Base-by-base conservation (phyloP, 2,329 filamentous ascomycete species). In the Amylocarpus encephaloides region DNA sequence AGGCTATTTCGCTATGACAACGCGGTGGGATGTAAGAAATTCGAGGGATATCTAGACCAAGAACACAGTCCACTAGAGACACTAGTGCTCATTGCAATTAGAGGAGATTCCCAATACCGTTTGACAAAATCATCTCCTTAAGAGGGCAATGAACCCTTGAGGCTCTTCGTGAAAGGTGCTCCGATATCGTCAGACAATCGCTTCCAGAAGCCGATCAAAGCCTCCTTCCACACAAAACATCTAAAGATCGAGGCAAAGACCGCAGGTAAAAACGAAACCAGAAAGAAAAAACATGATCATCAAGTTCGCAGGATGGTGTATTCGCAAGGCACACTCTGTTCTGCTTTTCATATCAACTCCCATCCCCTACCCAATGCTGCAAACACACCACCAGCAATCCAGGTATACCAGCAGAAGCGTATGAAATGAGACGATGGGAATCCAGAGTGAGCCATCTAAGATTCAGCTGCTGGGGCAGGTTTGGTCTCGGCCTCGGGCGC, bases 371-470 rank as follows among this genome's bases (percentile, higher is more conserved):
- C 57, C 54, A 65, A 26, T 59, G 61, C 62, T 63, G 59, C 60
- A 54, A 62, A 61, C 58, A 62, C 56, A 59, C 59, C 59, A 60
- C 61, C 61, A 61, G 59, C 58, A 59, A 64, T 58, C 61, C 55
- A 59, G 60, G 51, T 53, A 58, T 61, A 56, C 60, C 56, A 62
- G 57, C 59, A 63, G 61, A 62, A 61, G 61, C 61, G 61, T 62
- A 60, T 60, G 64, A 67, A 69, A 63, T 59, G 65, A 67, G 65
- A 66, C 56, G 65, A 67, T 63, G 64, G 66, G 63, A 61, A 58
- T 56, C 55, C 60, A 66, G 64, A 59, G 58, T 55, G 53, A 55
- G 59, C 62, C 47, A 66, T 73, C 74, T 81, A 80, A 60, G 78
- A 80, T 69, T 73, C 72, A 56, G 68, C 68, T 56, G 77, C 74